Percentiles rank a stretch among this genome's conserved stretches.
phyloP scores from a whole-genome alignment of 2,329 filamentous ascomycete species.

The Ceratocystis huliohia region DNA sequence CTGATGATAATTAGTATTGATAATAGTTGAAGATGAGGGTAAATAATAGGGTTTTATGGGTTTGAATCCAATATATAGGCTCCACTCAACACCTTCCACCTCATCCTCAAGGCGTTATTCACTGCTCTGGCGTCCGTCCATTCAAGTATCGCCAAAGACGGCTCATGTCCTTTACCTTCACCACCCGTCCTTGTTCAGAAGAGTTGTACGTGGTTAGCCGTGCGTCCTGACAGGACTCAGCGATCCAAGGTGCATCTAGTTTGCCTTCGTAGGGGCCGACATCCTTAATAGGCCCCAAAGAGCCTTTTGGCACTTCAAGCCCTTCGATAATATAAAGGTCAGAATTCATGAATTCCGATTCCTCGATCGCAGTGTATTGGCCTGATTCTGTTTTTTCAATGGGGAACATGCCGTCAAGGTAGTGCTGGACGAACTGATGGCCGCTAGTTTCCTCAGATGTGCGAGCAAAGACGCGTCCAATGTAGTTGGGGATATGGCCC shows the following conservation, averaged over 20 bases:
- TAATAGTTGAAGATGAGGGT: not conserved
- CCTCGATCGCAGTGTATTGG: conserved; percentile 33
- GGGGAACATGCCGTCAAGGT: conserved; percentile 50
- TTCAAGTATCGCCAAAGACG: conserved; percentile 52
- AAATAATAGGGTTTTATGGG: not conserved
- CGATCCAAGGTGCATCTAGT: conserved; percentile 23
- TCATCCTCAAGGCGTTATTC: too few relatives aligned
- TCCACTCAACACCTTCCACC: too few relatives aligned
- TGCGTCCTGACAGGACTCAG: not conserved
- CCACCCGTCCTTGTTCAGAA: conserved; percentile 21
- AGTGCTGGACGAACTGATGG: conserved; percentile 49
- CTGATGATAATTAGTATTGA: not conserved
- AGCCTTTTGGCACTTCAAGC: conserved; percentile 26
- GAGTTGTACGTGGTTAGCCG: conserved; percentile 9
- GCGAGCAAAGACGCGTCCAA: conserved; percentile 48
- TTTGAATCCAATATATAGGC: not conserved
- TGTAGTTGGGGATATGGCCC: conserved; percentile 44
- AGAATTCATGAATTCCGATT: conserved; percentile 50
- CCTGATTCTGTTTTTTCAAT: conserved; percentile 35
- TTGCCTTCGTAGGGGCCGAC: conserved; percentile 30
- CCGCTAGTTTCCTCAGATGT: conserved; percentile 36
- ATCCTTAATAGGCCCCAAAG: conserved; percentile 23
- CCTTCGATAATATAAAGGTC: conserved; percentile 36
- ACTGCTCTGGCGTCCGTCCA: conserved; percentile 39
- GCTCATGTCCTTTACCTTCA: conserved; percentile 48